Conservation (phyloP, 2,329 filamentous ascomycete genomes). For the Lecanosticta acicola region DNA sequence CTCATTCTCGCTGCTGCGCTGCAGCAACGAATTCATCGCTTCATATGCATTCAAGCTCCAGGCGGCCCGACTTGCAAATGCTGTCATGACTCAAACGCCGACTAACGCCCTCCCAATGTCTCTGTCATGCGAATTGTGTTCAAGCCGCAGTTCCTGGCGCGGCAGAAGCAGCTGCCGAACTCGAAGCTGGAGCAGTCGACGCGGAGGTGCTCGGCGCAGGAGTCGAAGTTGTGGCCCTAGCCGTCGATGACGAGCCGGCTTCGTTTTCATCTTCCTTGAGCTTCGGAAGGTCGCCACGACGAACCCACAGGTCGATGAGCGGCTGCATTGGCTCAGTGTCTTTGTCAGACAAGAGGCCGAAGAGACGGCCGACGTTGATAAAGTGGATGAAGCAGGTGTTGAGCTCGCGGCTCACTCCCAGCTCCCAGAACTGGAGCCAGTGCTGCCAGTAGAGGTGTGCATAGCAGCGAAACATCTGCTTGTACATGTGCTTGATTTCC, state of each 20-base stretch:
- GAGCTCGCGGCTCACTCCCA: conserved; percentile 45
- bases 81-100: no score
- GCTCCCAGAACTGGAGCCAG: conserved; percentile 49
- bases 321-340: conserved; percentile 96
- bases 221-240: no score
- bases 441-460: conserved; percentile 50
- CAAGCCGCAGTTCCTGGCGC: not conserved
- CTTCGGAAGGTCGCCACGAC: conserved; percentile 74
- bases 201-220: no score
- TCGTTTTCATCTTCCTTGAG: conserved; percentile 13
- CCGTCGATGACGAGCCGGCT: no score
- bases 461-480: conserved; percentile 52
- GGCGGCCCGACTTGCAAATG: no score
- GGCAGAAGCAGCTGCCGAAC: not conserved
- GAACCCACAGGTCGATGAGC: conserved; percentile 84
- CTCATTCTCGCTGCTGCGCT: no score
- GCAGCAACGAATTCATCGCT: no score
- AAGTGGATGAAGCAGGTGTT: conserved; percentile 52
- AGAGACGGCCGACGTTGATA: conserved; percentile 65
- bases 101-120: not conserved
- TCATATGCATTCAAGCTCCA: no score
- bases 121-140: not conserved
- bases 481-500: conserved; percentile 68
- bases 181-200: not conserved
- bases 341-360: conserved; percentile 70